Conservation (phyloP, 208 protist genomes). For the Trypanosoma lewisi region DNA sequence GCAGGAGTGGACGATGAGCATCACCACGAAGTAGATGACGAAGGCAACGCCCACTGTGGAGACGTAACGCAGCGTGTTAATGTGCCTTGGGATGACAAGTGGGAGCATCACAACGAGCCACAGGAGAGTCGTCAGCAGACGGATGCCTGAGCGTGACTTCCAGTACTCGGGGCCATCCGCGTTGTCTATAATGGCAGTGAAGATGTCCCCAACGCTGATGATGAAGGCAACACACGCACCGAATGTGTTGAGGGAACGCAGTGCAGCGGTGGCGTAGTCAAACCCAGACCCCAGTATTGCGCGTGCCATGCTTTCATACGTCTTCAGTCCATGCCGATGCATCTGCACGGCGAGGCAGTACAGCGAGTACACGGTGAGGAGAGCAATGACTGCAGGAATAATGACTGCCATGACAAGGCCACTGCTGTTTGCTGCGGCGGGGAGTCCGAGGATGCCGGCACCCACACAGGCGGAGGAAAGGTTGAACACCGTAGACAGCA, state of each 20-base stretch:
- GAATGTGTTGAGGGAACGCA: conserved; percentile 34
- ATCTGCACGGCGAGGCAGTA: no score
- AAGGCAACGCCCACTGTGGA: conserved; percentile 49
- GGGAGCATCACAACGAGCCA: conserved; percentile 69
- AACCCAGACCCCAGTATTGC: no score
- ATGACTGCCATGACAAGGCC: no score
- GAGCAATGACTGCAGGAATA: no score
- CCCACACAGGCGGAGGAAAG: no score
- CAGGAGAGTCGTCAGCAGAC: conserved; percentile 41
- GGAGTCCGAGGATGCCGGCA: no score
- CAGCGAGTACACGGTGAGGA: no score
- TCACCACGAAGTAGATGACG: conserved; percentile 59
- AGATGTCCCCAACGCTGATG: conserved; percentile 44
- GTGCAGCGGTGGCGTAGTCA: conserved; percentile 34
- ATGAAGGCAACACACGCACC: conserved; percentile 61
- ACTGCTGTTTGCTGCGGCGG: no score
- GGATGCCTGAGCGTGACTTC: conserved; percentile 28
- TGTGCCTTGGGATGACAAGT: conserved; percentile 49
- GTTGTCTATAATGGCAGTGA: conserved; percentile 34
- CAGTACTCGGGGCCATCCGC: conserved; percentile 21
- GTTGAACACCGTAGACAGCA: no score
- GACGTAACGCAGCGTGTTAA: conserved; percentile 63
- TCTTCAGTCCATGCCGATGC: no score
- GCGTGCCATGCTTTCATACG: no score
- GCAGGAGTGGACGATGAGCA: conserved; percentile 44